A percentile compares a stretch with the other conserved stretches of the same genome.
phyloP scores from a whole-genome alignment of 2,329 filamentous ascomycete genomes.

The Alternaria metachromatica region DNA sequence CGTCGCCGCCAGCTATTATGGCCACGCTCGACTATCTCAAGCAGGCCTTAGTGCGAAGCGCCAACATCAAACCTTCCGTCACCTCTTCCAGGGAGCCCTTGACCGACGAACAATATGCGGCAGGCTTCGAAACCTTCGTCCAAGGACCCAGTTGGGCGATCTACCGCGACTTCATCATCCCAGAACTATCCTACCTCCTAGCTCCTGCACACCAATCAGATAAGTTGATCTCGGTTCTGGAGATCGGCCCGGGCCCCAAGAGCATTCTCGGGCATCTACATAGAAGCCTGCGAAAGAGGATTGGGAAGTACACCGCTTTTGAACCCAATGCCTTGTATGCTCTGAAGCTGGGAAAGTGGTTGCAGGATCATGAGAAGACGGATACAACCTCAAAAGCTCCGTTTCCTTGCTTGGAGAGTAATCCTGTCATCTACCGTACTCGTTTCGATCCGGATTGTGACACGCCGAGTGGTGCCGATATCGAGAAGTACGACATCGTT shows the following conservation, averaged over 20 bases:
- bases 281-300: conserved; percentile 47
- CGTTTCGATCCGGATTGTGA: conserved; percentile 50
- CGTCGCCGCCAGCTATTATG: background rate
- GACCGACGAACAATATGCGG: background rate
- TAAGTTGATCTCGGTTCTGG: conserved; percentile 59
- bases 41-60: background rate
- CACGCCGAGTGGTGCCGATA: conserved; percentile 15
- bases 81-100: background rate
- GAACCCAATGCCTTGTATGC: conserved; percentile 61
- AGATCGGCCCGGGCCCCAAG: conserved; percentile 65
- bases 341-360: conserved; percentile 51
- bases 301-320: conserved; percentile 61
- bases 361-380: conserved; percentile 25
- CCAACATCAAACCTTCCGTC: background rate
- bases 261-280: conserved; percentile 62
- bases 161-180: conserved; percentile 50
- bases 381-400: conserved; percentile 33
- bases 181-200: conserved; percentile 56
- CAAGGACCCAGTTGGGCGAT: conserved; percentile 44
- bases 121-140: conserved; percentile 56
- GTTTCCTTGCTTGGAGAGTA: conserved; percentile 53
- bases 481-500: conserved; percentile 60
- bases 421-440: conserved; percentile 48
- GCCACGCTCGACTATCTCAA: background rate
- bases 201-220: conserved; percentile 52